phyloP scores from a whole-genome alignment of 352 stramenopile genomes.

The Phytophthora litchii region DNA sequence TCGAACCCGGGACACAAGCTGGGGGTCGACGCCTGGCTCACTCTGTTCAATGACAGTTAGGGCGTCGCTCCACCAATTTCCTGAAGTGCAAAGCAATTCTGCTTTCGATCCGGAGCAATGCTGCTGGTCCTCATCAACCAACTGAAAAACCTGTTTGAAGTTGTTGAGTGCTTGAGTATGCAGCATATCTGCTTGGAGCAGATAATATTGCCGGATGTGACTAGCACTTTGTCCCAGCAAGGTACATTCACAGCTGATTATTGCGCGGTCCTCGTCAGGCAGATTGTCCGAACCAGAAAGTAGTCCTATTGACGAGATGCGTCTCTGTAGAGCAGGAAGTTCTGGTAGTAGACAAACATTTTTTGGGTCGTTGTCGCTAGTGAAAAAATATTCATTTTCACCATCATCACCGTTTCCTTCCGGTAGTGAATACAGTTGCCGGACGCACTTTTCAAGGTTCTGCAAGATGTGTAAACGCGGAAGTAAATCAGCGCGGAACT shows the following conservation, averaged over 20 bases:
- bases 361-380: slow-evolving; percentile 36
- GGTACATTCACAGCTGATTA: slow-evolving; percentile 46
- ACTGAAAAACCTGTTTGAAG: slow-evolving; percentile 20
- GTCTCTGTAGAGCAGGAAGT: slow-evolving; percentile 35
- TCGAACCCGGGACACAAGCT: slow-evolving; percentile 51
- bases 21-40: slow-evolving; percentile 14
- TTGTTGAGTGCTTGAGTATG: slow-evolving; percentile 29
- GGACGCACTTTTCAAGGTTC: slow-evolving; percentile 54
- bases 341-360: slow-evolving; percentile 51
- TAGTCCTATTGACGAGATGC: slow-evolving; percentile 30
- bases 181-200: slow-evolving; percentile 48
- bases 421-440: slow-evolving; percentile 18
- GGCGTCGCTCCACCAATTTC: slow-evolving; percentile 57
- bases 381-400: not conserved
- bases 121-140: slow-evolving; percentile 17
- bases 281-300: slow-evolving; percentile 4
- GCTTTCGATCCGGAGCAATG: not conserved
- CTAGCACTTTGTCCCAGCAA: slow-evolving; percentile 37
- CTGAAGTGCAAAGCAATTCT: slow-evolving; percentile 43
- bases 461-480: slow-evolving; percentile 72
- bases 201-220: slow-evolving; percentile 49
- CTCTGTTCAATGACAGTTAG: slow-evolving; percentile 40
- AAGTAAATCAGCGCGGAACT: slow-evolving; percentile 73
- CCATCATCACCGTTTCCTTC: not conserved
- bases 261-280: not conserved